phyloP scores from a whole-genome alignment of 352 stramenopile genomes.

The Phytophthora sp. region DNA sequence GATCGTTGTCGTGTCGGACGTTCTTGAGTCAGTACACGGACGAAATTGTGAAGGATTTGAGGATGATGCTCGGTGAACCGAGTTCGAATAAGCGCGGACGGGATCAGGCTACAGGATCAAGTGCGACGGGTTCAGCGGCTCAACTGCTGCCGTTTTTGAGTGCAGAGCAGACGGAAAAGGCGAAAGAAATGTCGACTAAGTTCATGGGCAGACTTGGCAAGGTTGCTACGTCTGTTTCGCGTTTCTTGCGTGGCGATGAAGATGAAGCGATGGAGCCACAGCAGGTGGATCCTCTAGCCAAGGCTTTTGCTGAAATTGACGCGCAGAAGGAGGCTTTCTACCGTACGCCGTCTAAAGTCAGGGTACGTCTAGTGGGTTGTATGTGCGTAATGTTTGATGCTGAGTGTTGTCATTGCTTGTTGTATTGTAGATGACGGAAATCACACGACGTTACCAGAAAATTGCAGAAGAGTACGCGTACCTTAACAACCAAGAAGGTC shows the following conservation, averaged over 20 bases:
- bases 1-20: constrained; percentile 62
- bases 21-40: constrained; percentile 78
- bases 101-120: constrained; percentile 32
- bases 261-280: constrained; percentile 45
- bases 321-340: constrained; percentile 70
- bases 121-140: constrained; percentile 29
- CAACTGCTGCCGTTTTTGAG: constrained; percentile 75
- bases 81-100: constrained; percentile 50
- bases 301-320: constrained; percentile 59
- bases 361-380: constrained; percentile 40
- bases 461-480: constrained; percentile 75
- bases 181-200: constrained; percentile 84
- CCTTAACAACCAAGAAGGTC: constrained; percentile 62
- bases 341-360: constrained; percentile 67
- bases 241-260: constrained; percentile 73
- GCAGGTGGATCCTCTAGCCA: constrained; percentile 42
- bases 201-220: constrained; percentile 78
- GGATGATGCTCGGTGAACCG: constrained; percentile 61
- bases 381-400: neutral
- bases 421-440: constrained; percentile 71
- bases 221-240: constrained; percentile 63
- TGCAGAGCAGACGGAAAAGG: constrained; percentile 72
- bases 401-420: neutral
- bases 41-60: constrained; percentile 66
- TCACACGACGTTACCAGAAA: constrained; percentile 73